Base-by-base conservation (phyloP, 345 rosid species). In the Noccaea bulbosa region DNA sequence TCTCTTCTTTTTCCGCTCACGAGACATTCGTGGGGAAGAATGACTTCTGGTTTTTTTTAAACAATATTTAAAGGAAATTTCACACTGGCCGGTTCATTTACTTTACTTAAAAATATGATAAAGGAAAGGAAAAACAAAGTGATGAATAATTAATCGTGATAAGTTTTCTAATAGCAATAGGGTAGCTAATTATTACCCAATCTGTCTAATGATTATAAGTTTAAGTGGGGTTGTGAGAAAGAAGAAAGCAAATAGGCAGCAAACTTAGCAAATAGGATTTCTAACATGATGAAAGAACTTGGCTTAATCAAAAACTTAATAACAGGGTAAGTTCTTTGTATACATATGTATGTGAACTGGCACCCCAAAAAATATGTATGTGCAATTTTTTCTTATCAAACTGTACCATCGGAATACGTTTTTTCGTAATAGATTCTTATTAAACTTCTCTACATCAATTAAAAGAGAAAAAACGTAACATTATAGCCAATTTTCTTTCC, bases 151-250 rank as follows among this genome's bases (percentile, higher is more conserved):
- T 56, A 75, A 38, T 62, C 38, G 65, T 75, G 74, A 65, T 62
- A 27, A 17, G 45, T 68, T 53, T 75, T 75, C 58, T 69, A 75
- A 45, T 75, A 62, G 52, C 58, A 62, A 53, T 75, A 52, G 64
- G 74, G 46, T 62, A 46, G 59, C 78, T 62, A 75, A 68, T 75
- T 11, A 75, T 75, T 75, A 75, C 78, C 70, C 74, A 75, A 69
- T 69, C 70, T 62, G 74, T 16, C 70, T 69, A 62, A 75, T 69
- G 59, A 75, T 69, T 75, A 69, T 69, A 61, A 75, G 69, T 62
- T 75, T 75, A 69, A 69, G 74, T 74, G 78, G 74, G 52, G 59
- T 39, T 69, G 78, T 69, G 74, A 69, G 74, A 58, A 66, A 66
- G 67, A 50, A 32, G 20, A 68, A 46, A 62, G 65, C 78, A 67